Conservation (phyloP, 73 alveolate genomes). For the Paramecium sonneborni region DNA sequence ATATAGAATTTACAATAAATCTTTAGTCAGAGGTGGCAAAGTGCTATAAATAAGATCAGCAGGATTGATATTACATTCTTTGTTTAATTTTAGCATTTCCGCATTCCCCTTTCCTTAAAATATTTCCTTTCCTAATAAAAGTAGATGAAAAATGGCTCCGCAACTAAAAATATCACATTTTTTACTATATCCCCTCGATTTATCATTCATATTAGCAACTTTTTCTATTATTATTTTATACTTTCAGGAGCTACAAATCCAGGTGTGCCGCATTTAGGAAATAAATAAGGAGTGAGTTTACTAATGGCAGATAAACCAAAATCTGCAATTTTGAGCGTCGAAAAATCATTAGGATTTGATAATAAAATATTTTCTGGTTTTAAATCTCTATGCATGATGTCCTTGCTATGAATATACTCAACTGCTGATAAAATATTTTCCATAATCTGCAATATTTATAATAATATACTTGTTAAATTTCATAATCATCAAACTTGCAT, state of each 20-base stretch:
- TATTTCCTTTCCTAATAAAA: neutral
- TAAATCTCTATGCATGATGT: slow-evolving; percentile 95
- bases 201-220: slow-evolving; percentile 50
- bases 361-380: slow-evolving; percentile 97
- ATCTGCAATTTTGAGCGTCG: slow-evolving; percentile 84
- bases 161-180: slow-evolving; percentile 55
- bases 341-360: slow-evolving; percentile 84
- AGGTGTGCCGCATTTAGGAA: slow-evolving; percentile 92
- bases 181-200: slow-evolving; percentile 9
- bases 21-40: neutral
- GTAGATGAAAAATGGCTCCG: slow-evolving; percentile 54
- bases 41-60: neutral
- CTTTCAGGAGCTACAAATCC: slow-evolving; percentile 98
- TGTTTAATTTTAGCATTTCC: slow-evolving; percentile 29
- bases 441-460: slow-evolving; percentile 56
- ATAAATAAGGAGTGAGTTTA: slow-evolving; percentile 80
- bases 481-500: neutral
- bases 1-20: neutral
- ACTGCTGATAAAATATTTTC: slow-evolving; percentile 90
- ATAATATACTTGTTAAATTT: neutral
- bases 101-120: slow-evolving; percentile 27
- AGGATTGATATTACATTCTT: slow-evolving; percentile 42
- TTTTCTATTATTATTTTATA: neutral
- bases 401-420: slow-evolving; percentile 92
- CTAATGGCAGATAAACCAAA: slow-evolving; percentile 93